Percentiles rank a stretch among this genome's conserved stretches.
These are phyloP conservation scores for Diutina sp. DNA, from an alignment of 1,139 yeast species.

Conservation along the genomic window DNA sequence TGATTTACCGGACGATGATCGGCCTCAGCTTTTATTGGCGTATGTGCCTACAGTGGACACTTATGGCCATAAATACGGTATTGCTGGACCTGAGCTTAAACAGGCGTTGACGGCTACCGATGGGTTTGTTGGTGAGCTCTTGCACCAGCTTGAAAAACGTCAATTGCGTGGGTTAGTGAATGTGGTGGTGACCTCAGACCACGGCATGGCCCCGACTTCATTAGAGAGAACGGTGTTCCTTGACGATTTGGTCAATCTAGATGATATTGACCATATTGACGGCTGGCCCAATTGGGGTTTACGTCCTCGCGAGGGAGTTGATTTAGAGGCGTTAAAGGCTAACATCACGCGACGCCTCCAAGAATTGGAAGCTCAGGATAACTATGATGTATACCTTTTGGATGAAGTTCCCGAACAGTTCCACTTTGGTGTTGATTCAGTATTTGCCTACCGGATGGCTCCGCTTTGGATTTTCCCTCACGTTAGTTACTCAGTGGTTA, in stretches of 20 bases:
- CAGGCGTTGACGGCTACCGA: conserved; percentile 55
- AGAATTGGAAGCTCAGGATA: conserved; percentile 14
- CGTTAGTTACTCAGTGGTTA: conserved; percentile 69
- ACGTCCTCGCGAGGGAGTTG: conserved; percentile 34
- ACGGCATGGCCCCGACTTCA: conserved; percentile 88
- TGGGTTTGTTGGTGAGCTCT: conserved; percentile 37
- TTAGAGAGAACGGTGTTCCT: conserved; percentile 49
- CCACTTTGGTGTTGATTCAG: conserved; percentile 44
- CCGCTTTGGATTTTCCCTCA: conserved; percentile 80
- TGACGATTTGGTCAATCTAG: conserved; percentile 52
- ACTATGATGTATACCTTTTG: conserved; percentile 36
- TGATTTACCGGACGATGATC: conserved; percentile 31
- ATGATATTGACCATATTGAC: conserved; percentile 47
- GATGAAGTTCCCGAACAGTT: conserved; percentile 55
- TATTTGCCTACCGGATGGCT: conserved; percentile 52
- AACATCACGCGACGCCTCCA: conserved; percentile 15
- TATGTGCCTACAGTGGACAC: conserved; percentile 77
- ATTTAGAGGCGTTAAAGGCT: conserved; percentile 23
- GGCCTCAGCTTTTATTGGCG: conserved; percentile 72
- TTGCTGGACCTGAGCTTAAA: conserved; percentile 43
- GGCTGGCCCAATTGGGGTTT: conserved; percentile 90
- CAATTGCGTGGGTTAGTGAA: conserved; percentile 57
- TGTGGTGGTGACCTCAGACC: conserved; percentile 72
- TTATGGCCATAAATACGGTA: conserved; percentile 62
- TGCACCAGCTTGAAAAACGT: conserved; percentile 35